Evolutionary conservation across 768 basidiomycete genomes (phyloP), one percentile per base, ranked within the genome.

Genomic region (Zangia roseola): DNA sequence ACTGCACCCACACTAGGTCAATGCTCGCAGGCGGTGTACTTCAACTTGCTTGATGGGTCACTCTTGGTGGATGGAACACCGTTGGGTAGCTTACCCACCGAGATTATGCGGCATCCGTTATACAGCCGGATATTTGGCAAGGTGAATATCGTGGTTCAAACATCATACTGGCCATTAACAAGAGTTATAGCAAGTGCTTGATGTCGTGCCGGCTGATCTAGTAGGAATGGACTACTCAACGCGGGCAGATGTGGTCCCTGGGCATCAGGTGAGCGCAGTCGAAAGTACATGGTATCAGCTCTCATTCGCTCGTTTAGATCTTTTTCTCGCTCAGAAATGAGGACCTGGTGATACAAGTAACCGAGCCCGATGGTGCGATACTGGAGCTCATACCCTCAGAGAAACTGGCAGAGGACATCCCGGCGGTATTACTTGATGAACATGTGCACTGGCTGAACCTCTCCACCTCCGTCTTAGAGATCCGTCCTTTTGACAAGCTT

Each of bases 381-480:
- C 33, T 63, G 2, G 49, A 68, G 34, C 51, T 69, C 16, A 50
- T 69, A 30, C 63, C 69, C 12, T 57, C 43, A 5, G 40, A 55
- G 9, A 57, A 40, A 34, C 30, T 70, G 6, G 14, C 9, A 2
- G 53, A 48, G 2, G 70, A 71, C 45, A 12, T 70, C 9, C 69
- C 69, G 0, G 38, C 13, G 0, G 45, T 55, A 0, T 28, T 70
- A 19, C 47, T 71, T 1, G 33, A 48, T 10, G 56, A 43, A 1
- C 55, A 64, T 23, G 56, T 38, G 20, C 70, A 69, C 40, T 71
- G 70, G 70, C 36, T 71, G 17, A 53, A 70, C n/a, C 36, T 69
- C 4, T 37, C 52, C 10, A 59, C 53, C 0, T 45, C 43, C 8
- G 16, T 40, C 34, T 46, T 70, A 10, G 69, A 69, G 37, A 55